These are phyloP conservation scores for Monilinia vaccinii-corymbosi DNA, from an alignment of 2,329 filamentous ascomycete genomes.

Conservation along the genomic window DNA sequence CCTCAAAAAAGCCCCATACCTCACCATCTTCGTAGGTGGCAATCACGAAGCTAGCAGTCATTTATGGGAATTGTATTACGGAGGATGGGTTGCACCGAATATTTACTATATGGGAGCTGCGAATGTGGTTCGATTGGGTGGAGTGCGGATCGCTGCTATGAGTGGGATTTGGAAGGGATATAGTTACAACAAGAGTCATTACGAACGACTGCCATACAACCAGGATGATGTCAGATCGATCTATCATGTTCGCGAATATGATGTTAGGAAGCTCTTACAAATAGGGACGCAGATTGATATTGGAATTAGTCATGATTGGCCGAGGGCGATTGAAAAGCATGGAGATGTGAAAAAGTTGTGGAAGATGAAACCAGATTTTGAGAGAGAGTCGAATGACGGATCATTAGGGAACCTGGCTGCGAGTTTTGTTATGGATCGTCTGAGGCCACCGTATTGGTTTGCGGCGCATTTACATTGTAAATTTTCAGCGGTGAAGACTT, in stretches of 20 bases:
- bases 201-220: conserved; percentile 79
- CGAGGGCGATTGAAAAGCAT: conserved; percentile 67
- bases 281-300: conserved; percentile 83
- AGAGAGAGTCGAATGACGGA: conserved; percentile 64
- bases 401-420: conserved; percentile 74
- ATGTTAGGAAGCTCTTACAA: conserved; percentile 81
- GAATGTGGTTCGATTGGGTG: conserved; percentile 76
- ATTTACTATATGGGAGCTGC: conserved; percentile 96
- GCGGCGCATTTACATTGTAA: conserved; percentile 88
- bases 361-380: conserved; percentile 63
- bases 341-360: conserved; percentile 65
- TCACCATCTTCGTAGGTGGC: conserved; percentile 86
- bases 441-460: conserved; percentile 85
- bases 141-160: conserved; percentile 78
- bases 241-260: conserved; percentile 84
- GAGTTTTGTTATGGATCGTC: conserved; percentile 66
- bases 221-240: conserved; percentile 67
- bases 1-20: conserved; percentile 64
- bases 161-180: conserved; percentile 93
- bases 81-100: conserved; percentile 92
- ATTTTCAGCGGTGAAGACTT: conserved; percentile 61
- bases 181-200: conserved; percentile 76
- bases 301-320: conserved; percentile 94
- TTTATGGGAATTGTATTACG: conserved; percentile 87
- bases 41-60: conserved; percentile 94